These are phyloP conservation scores for Aspergillus bertholletiae DNA, from an alignment of 495 filamentous ascomycete genomes.

Conservation along the genomic window DNA sequence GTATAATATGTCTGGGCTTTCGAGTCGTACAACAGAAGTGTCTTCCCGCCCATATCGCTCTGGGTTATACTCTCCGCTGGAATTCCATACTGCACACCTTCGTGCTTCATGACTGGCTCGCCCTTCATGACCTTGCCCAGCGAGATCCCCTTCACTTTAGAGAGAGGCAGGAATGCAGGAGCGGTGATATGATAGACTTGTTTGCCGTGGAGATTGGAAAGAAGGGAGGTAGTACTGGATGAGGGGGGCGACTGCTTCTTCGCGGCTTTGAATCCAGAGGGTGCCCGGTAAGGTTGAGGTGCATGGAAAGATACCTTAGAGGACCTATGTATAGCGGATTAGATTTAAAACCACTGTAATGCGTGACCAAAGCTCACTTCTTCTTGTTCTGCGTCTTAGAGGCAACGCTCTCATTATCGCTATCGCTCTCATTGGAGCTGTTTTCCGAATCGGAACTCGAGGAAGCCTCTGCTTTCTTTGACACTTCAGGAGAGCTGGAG, in stretches of 20 bases:
- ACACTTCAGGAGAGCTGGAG: slow-evolving; percentile 29
- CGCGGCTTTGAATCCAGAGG: slow-evolving; percentile 37
- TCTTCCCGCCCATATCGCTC: slow-evolving; percentile 27
- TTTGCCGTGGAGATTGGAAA: slow-evolving; percentile 41
- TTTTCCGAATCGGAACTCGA: slow-evolving; percentile 28
- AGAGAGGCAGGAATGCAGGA: slow-evolving; percentile 39
- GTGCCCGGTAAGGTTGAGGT: slow-evolving; percentile 37
- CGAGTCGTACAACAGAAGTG: slow-evolving; percentile 35
- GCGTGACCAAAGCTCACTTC: slow-evolving; percentile 14
- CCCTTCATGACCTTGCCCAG: slow-evolving; percentile 39
- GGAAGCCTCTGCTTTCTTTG: slow-evolving; percentile 20
- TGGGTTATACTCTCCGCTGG: slow-evolving; percentile 35
- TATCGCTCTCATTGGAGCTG: slow-evolving; percentile 35
- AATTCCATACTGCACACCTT: slow-evolving; percentile 45
- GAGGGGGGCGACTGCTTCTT: slow-evolving; percentile 33
- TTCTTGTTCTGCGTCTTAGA: slow-evolving; percentile 19
- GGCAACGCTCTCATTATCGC: slow-evolving; percentile 21
- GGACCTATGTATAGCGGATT: slow-evolving; percentile 3
- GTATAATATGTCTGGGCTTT: slow-evolving; percentile 30
- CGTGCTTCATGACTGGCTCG: slow-evolving; percentile 36
- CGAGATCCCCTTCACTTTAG: slow-evolving; percentile 40
- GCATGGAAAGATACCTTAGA: slow-evolving; percentile 22
- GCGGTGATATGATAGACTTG: slow-evolving; percentile 44
- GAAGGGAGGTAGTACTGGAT: slow-evolving; percentile 31
- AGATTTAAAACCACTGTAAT: background rate